Percentiles rank a stretch among this genome's conserved stretches.
Evolutionary conservation across 257 asterid species (phyloP).

Genomic region (Nicotiana attenuata): DNA sequence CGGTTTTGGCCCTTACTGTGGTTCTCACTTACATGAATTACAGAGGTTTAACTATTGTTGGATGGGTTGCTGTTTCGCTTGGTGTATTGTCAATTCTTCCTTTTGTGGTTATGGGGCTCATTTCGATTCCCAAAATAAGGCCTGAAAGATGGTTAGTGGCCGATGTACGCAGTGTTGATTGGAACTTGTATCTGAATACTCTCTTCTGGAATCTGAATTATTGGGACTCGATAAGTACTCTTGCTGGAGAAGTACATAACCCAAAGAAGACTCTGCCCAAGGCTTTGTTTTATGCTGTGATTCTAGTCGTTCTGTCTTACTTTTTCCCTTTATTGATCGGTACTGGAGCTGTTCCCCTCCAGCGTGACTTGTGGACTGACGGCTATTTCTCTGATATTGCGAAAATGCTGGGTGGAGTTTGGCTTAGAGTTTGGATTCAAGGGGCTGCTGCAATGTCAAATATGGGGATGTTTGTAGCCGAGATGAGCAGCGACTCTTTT

Average conservation of each 20-base stretch:
- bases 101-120: conserved; percentile 3
- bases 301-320: conserved; percentile 8
- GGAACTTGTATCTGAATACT: conserved; percentile 16
- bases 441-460: conserved; percentile 11
- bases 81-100: conserved; percentile 9
- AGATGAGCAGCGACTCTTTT: conserved; percentile 13
- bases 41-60: conserved; percentile 13
- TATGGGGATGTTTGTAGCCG: conserved; percentile 11
- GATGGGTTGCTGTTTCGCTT: conserved; percentile 6
- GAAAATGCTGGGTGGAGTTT: conserved; percentile 1
- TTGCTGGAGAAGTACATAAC: conserved; percentile 8
- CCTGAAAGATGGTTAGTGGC: conserved; percentile 6
- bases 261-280: conserved; percentile 10
- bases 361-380: conserved; percentile 5
- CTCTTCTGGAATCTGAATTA: conserved; percentile 10
- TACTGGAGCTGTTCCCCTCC: conserved; percentile 6
- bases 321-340: conserved; percentile 1
- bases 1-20: neutral
- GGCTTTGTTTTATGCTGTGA: conserved; percentile 6
- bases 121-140: conserved; percentile 1
- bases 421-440: conserved; percentile 14
- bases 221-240: conserved; percentile 11
- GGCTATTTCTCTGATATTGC: conserved; percentile 11
- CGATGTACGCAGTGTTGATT: conserved; percentile 3
- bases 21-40: conserved; percentile 9